Conservation (phyloP, 2,329 filamentous ascomycete species). For the Scedosporium aurantiacum region DNA sequence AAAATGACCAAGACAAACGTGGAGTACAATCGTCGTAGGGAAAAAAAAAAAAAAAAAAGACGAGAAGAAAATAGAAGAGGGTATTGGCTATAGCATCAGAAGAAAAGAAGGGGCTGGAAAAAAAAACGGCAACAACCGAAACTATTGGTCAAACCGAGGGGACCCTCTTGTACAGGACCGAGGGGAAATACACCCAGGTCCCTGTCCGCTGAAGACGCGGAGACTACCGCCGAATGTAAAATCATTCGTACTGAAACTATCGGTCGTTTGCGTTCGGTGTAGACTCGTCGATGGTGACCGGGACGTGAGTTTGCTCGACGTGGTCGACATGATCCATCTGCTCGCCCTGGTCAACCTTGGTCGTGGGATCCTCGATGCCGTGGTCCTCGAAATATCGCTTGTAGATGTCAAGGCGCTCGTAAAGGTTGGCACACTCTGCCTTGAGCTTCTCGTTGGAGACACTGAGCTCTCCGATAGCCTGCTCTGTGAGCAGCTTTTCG, state of each 20-base stretch:
- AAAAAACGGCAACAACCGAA: not conserved
- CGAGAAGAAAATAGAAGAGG: conserved; percentile 1
- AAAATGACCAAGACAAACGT: not conserved
- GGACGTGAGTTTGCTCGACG: no score
- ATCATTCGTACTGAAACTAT: not conserved
- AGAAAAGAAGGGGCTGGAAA: not conserved
- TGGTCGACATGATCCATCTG: no score
- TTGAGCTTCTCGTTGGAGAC: conserved; percentile 81
- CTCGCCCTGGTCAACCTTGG: conserved; percentile 7
- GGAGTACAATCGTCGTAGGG: not conserved
- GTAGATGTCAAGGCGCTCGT: conserved; percentile 69
- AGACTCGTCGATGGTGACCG: not conserved
- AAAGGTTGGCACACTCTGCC: conserved; percentile 65
- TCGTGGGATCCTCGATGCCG: conserved; percentile 30
- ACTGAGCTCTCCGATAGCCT: conserved; percentile 80
- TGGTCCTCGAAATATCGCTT: conserved; percentile 57
- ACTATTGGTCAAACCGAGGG: not conserved
- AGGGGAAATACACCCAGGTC: not conserved
- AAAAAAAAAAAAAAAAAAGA: not conserved
- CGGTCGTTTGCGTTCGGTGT: not conserved
- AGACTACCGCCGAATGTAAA: not conserved
- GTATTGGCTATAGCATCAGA: conserved; percentile 2
- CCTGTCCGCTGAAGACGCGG: not conserved
- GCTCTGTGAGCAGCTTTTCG: conserved; percentile 81
- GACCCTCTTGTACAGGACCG: not conserved